Conservation (phyloP, 2,329 filamentous ascomycete genomes). For the Elsinoe perseae region DNA sequence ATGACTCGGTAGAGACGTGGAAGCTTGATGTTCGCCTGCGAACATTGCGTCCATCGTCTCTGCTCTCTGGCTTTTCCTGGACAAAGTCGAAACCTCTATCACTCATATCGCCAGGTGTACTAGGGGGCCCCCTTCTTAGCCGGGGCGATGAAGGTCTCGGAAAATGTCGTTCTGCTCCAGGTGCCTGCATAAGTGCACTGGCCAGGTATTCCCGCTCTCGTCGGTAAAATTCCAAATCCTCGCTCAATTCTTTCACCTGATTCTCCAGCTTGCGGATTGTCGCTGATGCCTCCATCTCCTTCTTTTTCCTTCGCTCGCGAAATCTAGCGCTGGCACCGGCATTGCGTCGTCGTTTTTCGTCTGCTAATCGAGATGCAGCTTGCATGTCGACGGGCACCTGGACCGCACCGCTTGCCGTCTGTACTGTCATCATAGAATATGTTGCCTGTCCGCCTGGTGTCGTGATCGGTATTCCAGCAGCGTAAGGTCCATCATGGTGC, state of each 20-base stretch:
- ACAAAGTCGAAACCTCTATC: constrained; percentile 10
- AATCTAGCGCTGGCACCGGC: constrained; percentile 80
- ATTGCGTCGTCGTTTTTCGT: constrained; percentile 79
- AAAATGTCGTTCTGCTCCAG: constrained; percentile 43
- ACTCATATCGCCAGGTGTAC: not conserved
- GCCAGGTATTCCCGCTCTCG: constrained; percentile 64
- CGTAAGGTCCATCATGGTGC: constrained; percentile 28
- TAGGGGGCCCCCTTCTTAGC: constrained; percentile 21
- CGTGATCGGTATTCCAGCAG: constrained; percentile 36
- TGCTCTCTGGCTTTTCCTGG: constrained; percentile 10
- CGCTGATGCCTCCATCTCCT: constrained; percentile 63
- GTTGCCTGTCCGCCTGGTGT: constrained; percentile 39
- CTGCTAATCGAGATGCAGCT: constrained; percentile 71
- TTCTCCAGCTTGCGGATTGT: constrained; percentile 63
- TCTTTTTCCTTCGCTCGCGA: constrained; percentile 71
- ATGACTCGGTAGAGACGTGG: not conserved
- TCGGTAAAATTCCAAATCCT: constrained; percentile 66
- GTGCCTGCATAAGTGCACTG: constrained; percentile 55
- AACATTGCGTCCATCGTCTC: constrained; percentile 6
- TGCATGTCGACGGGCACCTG: constrained; percentile 66
- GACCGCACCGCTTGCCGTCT: constrained; percentile 45
- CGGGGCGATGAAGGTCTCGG: constrained; percentile 39
- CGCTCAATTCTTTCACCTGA: constrained; percentile 58
- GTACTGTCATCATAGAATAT: constrained; percentile 48
- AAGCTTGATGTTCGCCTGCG: constrained; percentile 14